A percentile compares a stretch with the other conserved stretches of the same genome.
Evolutionary conservation across 2,329 filamentous ascomycete species (phyloP).

Genomic region (Fusarium sp.): DNA sequence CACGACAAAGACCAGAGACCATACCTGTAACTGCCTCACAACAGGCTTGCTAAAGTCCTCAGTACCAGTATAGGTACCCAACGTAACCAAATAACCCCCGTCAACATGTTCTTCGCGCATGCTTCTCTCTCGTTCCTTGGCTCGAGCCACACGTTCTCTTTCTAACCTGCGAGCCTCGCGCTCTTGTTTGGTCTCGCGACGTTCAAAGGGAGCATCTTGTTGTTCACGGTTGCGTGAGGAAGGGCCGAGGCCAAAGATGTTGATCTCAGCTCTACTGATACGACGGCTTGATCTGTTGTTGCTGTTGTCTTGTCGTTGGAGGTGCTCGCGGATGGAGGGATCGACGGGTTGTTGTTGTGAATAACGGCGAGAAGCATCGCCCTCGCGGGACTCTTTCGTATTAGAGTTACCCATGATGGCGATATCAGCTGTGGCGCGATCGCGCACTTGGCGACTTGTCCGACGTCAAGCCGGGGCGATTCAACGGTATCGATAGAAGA

Average conservation of each 20-base stretch:
- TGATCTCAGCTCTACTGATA: constrained; percentile 60
- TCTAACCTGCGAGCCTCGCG: constrained; percentile 88
- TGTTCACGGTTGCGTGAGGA: constrained; percentile 55
- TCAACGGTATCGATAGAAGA: neutral
- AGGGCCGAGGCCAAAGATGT: constrained; percentile 58
- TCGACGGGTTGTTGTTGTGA: constrained; percentile 32
- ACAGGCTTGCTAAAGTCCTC: constrained; percentile 94
- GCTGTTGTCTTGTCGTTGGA: constrained; percentile 37
- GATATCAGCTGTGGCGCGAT: constrained; percentile 29
- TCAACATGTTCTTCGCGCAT: constrained; percentile 93
- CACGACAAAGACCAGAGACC: constrained; percentile 25
- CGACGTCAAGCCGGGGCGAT: constrained; percentile 4
- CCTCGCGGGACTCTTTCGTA: constrained; percentile 55
- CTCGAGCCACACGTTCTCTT: constrained; percentile 78
- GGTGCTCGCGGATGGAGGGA: constrained; percentile 41
- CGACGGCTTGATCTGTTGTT: constrained; percentile 45
- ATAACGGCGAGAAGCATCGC: constrained; percentile 41
- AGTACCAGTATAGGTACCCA: constrained; percentile 89
- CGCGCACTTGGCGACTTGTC: constrained; percentile 21
- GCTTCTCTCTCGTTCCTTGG: constrained; percentile 90
- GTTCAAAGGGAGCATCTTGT: constrained; percentile 64
- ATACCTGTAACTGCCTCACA: constrained; percentile 91
- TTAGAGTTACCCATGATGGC: constrained; percentile 55
- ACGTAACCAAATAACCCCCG: constrained; percentile 92
- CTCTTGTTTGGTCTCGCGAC: constrained; percentile 91